Percentiles rank a stretch among this genome's conserved stretches.
phyloP scores from a whole-genome alignment of 2,329 filamentous ascomycete species.

The Chaetothyriales sp. region DNA sequence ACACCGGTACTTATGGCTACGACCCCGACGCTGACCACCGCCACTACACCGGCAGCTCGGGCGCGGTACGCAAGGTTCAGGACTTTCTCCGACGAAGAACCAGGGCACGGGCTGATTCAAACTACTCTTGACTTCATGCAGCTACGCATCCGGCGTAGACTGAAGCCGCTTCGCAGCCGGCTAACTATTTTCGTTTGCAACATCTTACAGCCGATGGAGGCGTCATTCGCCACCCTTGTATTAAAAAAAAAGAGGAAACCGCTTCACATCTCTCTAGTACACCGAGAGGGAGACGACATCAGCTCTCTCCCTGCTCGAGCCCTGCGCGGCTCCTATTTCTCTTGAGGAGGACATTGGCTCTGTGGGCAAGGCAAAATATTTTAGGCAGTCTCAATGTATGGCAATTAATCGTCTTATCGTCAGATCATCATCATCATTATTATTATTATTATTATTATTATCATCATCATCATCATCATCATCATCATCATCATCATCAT shows the following conservation, averaged over 20 bases:
- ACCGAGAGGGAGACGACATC: not conserved
- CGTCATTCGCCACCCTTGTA: not conserved
- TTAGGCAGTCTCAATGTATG: not conserved
- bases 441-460: too few species aligned
- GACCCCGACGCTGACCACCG: constrained; percentile 50
- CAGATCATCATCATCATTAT: too few species aligned
- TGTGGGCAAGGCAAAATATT: not conserved
- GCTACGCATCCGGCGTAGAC: not conserved
- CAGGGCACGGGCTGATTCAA: constrained; percentile 49
- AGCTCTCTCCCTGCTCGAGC: not conserved
- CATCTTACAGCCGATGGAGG: not conserved
- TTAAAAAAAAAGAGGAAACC: too few species aligned
- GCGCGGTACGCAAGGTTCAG: constrained; percentile 86
- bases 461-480: too few species aligned
- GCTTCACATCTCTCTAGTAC: not conserved
- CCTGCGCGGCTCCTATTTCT: not conserved
- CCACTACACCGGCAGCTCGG: constrained; percentile 67
- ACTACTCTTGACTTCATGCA: constrained; percentile 11
- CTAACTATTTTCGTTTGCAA: not conserved
- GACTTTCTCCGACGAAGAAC: constrained; percentile 89
- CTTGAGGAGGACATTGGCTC: not conserved
- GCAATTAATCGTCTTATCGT: too few species aligned
- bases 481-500: too few species aligned
- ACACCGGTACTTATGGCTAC: constrained; percentile 80
- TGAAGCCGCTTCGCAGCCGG: not conserved